phyloP scores from a whole-genome alignment of 1,139 yeast genomes.

The Petasospora rhodanensis region DNA sequence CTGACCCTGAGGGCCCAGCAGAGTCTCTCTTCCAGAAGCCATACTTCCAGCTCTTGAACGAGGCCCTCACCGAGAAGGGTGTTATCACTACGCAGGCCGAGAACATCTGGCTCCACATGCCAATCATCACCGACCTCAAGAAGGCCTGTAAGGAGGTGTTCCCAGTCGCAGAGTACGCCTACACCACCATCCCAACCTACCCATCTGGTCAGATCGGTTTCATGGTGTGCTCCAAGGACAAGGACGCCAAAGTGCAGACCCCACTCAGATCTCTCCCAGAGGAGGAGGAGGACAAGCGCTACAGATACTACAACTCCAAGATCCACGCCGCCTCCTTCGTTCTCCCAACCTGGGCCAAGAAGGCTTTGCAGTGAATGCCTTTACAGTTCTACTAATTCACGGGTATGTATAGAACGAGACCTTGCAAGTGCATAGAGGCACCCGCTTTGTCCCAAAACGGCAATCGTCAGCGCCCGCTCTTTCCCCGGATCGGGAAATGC shows the following conservation, averaged over 20 bases:
- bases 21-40: conserved; percentile 82
- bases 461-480: too few species aligned
- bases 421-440: too few species aligned
- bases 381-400: background rate
- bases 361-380: conserved; percentile 27
- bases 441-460: too few species aligned
- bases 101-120: conserved; percentile 83
- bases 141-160: conserved; percentile 71
- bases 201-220: conserved; percentile 94
- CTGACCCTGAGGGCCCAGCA: conserved; percentile 98
- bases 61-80: conserved; percentile 82
- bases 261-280: conserved; percentile 67
- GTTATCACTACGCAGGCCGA: conserved; percentile 91
- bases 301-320: conserved; percentile 73
- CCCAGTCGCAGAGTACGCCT: conserved; percentile 85
- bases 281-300: conserved; percentile 57
- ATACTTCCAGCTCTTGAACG: conserved; percentile 72
- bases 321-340: conserved; percentile 85
- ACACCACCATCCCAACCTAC: conserved; percentile 87
- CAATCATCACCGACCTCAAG: conserved; percentile 71
- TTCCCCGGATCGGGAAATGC: too few species aligned
- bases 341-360: conserved; percentile 81
- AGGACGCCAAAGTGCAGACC: conserved; percentile 52
- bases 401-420: too few species aligned
- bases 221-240: conserved; percentile 85